Conservation (phyloP, 495 filamentous ascomycete species). For the Penicillium arizonense region DNA sequence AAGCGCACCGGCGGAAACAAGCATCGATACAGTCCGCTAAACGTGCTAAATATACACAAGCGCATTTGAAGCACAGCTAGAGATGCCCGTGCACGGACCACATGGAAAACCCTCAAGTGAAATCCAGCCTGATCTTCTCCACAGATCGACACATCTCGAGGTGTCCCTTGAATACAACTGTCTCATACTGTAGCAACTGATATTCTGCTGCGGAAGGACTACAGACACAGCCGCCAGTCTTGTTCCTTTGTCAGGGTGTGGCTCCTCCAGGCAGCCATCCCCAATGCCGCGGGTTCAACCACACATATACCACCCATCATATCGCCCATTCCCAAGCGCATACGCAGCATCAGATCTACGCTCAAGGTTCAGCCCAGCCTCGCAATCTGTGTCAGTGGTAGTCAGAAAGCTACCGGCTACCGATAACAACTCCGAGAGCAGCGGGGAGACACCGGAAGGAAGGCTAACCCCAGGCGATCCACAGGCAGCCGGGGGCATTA, state of each 20-base stretch:
- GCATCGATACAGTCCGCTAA: too few relatives aligned
- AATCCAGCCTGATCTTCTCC: conserved; percentile 3
- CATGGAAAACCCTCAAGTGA: neutral
- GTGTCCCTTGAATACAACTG: neutral
- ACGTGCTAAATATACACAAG: too few relatives aligned
- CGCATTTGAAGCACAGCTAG: neutral
- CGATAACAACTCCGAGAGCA: conserved; percentile 2
- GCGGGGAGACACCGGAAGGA: conserved; percentile 1
- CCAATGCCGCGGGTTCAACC: conserved; percentile 2
- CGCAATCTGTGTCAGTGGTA: conserved; percentile 4
- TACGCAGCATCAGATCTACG: neutral
- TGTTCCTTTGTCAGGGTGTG: neutral
- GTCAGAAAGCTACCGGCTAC: neutral
- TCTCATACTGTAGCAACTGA: too few relatives aligned
- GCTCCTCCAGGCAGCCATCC: neutral
- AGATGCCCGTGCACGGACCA: neutral
- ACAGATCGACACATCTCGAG: conserved; percentile 8
- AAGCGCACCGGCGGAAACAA: too few relatives aligned
- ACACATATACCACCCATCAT: conserved; percentile 4
- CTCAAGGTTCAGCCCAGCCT: neutral
- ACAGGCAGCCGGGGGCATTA: neutral
- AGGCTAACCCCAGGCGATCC: neutral
- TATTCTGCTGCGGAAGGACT: too few relatives aligned
- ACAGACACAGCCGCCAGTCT: neutral
- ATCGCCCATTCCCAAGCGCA: neutral